Conservation (phyloP, 768 basidiomycete genomes). For the Termitomyces sp. region DNA sequence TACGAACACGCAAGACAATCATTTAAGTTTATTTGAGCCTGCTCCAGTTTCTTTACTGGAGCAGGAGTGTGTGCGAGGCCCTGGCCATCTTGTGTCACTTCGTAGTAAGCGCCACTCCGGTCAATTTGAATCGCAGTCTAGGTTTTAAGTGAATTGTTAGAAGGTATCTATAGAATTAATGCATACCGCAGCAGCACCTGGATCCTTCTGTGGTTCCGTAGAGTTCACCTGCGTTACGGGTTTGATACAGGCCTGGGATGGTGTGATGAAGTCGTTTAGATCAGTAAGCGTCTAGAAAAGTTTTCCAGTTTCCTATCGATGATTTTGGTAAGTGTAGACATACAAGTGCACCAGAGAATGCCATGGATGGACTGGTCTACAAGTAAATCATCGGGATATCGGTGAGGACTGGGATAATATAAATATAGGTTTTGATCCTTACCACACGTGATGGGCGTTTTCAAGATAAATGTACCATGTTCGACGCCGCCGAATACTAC, state of each 20-base stretch:
- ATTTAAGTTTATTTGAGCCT: constrained; percentile 93
- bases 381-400: constrained; percentile 1
- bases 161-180: background rate
- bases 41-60: constrained; percentile 64
- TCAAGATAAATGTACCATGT: no score
- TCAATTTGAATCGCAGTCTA: constrained; percentile 95
- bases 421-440: no score
- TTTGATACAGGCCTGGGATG: constrained; percentile 96
- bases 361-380: constrained; percentile 40
- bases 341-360: constrained; percentile 84
- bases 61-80: constrained; percentile 8
- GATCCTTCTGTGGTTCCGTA: constrained; percentile 21
- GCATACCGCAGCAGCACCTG: constrained; percentile 33
- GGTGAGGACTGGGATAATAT: no score
- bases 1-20: constrained; percentile 98
- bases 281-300: constrained; percentile 75
- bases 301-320: background rate
- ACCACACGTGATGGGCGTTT: no score
- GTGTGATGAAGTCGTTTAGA: constrained; percentile 95
- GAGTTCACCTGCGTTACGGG: constrained; percentile 59
- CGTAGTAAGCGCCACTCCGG: constrained; percentile 80
- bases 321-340: constrained; percentile 19
- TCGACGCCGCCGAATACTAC: no score
- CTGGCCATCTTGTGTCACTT: constrained; percentile 44
- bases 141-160: background rate